Conservation (phyloP, 2,329 filamentous ascomycete species). For the Apiospora saccharicola region DNA sequence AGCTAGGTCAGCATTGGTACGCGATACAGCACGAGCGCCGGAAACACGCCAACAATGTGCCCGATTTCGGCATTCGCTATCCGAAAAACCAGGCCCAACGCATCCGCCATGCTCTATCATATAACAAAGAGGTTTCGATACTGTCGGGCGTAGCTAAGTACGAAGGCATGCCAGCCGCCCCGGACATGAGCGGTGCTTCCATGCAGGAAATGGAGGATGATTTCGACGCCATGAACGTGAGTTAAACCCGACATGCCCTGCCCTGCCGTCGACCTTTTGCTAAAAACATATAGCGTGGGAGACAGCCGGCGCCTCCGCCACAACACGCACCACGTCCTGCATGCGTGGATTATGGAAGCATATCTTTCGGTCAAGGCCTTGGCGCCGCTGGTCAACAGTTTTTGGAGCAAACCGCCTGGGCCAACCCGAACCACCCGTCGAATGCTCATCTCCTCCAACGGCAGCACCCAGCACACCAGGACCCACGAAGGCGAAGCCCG, state of each 20-base stretch:
- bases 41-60: slow-evolving; percentile 77
- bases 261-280: background rate
- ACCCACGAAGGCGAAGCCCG: slow-evolving; percentile 34
- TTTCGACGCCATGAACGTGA: slow-evolving; percentile 85
- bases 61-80: slow-evolving; percentile 84
- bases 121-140: slow-evolving; percentile 94
- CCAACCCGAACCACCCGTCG: slow-evolving; percentile 82
- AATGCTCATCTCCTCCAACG: slow-evolving; percentile 56
- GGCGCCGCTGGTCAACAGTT: slow-evolving; percentile 84
- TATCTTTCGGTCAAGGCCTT: slow-evolving; percentile 56
- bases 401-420: slow-evolving; percentile 89
- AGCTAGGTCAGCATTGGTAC: slow-evolving; percentile 89
- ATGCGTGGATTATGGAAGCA: slow-evolving; percentile 56
- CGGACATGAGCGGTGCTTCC: slow-evolving; percentile 77
- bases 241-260: background rate
- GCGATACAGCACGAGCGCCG: slow-evolving; percentile 90
- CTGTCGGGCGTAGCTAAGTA: slow-evolving; percentile 92
- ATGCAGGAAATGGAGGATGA: slow-evolving; percentile 83
- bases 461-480: slow-evolving; percentile 48
- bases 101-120: slow-evolving; percentile 84
- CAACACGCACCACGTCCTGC: slow-evolving; percentile 44
- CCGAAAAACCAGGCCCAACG: slow-evolving; percentile 79
- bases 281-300: slow-evolving; percentile 38
- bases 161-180: slow-evolving; percentile 95
- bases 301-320: slow-evolving; percentile 44